Percentiles rank a stretch among this genome's conserved stretches.
phyloP scores from a whole-genome alignment of 352 stramenopile species.

The Pythium phragmitis region DNA sequence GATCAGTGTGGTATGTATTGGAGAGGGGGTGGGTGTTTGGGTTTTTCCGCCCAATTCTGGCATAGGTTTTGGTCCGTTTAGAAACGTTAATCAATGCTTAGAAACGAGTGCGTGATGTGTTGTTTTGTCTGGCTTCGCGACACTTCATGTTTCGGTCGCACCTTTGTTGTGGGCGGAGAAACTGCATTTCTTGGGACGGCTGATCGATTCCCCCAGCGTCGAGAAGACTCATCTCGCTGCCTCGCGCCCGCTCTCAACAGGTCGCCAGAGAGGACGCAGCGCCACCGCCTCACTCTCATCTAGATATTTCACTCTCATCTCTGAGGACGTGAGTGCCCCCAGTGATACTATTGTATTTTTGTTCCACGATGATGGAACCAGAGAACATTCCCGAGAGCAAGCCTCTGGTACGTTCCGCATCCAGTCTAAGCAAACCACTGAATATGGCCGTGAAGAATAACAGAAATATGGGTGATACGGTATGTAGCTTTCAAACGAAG shows the following conservation, averaged over 20 bases:
- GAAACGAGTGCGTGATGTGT: not conserved
- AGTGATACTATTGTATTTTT: not conserved
- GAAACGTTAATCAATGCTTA: conserved; percentile 8
- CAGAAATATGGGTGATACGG: conserved; percentile 2
- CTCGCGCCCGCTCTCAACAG: not conserved
- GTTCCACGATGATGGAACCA: conserved; percentile 57
- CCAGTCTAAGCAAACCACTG: not conserved
- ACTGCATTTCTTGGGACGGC: conserved; percentile 1
- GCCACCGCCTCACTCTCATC: not conserved
- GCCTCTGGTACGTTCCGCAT: conserved; percentile 43
- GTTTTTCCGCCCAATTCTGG: not conserved
- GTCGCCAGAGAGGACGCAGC: not conserved
- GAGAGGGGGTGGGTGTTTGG: not conserved
- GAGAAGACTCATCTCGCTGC: conserved; percentile 8
- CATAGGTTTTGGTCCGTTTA: not conserved
- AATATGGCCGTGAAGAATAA: not conserved
- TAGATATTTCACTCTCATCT: not conserved
- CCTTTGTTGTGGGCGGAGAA: conserved; percentile 13
- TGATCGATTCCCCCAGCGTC: not conserved
- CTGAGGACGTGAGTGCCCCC: not conserved
- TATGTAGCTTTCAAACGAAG: conserved; percentile 32
- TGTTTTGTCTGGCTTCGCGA: not conserved
- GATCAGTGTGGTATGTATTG: not conserved
- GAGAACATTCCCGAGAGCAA: conserved; percentile 63
- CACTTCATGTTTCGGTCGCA: conserved; percentile 14